Evolutionary conservation across 2,329 filamentous ascomycete species (phyloP), one percentile per base, ranked within the genome.

Genomic region (Neophaeococcomyces mojaviensis): DNA sequence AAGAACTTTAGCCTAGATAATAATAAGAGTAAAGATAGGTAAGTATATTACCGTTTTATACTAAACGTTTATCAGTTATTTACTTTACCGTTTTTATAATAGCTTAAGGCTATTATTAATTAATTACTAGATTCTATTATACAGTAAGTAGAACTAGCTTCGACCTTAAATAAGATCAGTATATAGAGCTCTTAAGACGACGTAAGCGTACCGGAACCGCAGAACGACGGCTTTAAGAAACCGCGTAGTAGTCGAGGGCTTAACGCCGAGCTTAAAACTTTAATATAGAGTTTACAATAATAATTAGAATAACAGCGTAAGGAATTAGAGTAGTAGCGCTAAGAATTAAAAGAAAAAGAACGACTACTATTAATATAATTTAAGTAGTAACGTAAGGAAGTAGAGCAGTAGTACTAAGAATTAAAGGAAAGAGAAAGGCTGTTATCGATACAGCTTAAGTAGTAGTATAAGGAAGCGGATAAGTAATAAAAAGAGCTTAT

Each of bases 201-300:
- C 34, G 26, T 15, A 3, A 51, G 49, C 36, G 39, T 46, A 5
- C 28, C 37, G 13, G 43, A 45, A n/a, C 46, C 47, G 15, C 47
- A 46, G 43, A 43, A 49, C 19, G 43, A 49, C 36, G 19, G 43
- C 6, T 42, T 44, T 20, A 40, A 40, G 38, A 40, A 40, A 20
- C 38, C 38, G 26, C 38, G 19, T 8, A 28, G 6, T 8, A 10
- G 4, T 30, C 15, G 37, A 30, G 47, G 43, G 16, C 40, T 46
- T 15, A 46, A 46, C 46, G 31, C 26, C 10, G 40, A 48, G 40
- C 36, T 48, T 12, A 33, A 40, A 9, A 48, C 28, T 22, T 44
- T 48, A 40, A 48, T 48, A 30, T 34, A 44, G 15, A 45, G 15
- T 18, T 26, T 48, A 35, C 46, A 48, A 39, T 24, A 36, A 20